Base-by-base conservation (phyloP, 1,139 yeast genomes). In the Blastobotrys capitulatus region DNA sequence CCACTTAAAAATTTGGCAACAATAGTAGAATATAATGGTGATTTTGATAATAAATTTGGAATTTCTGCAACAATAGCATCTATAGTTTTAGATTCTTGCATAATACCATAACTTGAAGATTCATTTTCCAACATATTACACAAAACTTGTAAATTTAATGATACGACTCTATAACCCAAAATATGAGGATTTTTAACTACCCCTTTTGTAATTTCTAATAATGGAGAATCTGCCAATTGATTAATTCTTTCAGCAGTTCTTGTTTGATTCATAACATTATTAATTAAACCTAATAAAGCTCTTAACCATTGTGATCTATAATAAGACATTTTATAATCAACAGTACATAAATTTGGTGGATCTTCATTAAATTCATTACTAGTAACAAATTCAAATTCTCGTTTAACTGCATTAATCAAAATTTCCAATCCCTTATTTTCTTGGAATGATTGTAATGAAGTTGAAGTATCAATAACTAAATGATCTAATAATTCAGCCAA, bases 1-100 rank as follows among this genome's bases (percentile, higher is more conserved):
- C 97, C 96, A 15, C 94, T 95, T 39, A 90, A 73, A 1, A 85
- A 80, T 58, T 86, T 92, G 0, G 94, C 86, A 25, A 89, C 69
- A 2, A 86, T 75, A 36, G 79, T 64, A 20, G 86, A 64, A 41
- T 88, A 70, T 18, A 80, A 83, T 9, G 79, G 71, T 15, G 83
- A 77, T 9, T 35, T 78, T 68, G 55, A 82, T 70, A 54, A 81
- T 72, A 32, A 65, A 55, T 39, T 69, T 68, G 68, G 85, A 79
- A 58, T 78, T 72, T 51, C 53, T 10, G 77, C 75, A 46, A 89
- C 64, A 37, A 89, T 75, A 1, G 79, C 71, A 47, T 85, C 86
- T 38, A 89, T 78, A 1, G 87, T 80, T 1, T 80, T 78, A 0
- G 95, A 86, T 64, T 90, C 97, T 46, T 79, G 82, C 59, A 90